Evolutionary conservation across 2,329 filamentous ascomycete genomes (phyloP).

Genomic region (Hawksworthiomyces lignivorus): DNA sequence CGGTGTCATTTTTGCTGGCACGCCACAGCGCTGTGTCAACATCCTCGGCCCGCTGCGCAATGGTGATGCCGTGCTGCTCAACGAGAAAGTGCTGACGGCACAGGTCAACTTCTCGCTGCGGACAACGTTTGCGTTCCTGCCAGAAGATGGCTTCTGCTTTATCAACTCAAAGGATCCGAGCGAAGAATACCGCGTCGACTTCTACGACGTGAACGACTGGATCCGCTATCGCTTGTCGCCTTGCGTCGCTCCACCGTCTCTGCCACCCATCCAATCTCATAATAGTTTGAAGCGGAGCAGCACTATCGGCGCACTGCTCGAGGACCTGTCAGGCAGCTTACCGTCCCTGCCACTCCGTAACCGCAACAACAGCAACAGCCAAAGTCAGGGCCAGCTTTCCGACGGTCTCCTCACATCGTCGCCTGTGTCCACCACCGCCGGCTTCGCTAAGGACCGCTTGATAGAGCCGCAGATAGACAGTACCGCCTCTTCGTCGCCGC

Average conservation of each 20-base stretch:
- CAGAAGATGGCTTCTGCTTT: conserved; percentile 82
- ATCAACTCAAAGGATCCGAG: conserved; percentile 67
- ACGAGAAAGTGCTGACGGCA: conserved; percentile 81
- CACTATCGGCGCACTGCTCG: conserved; percentile 38
- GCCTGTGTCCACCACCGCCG: background rate
- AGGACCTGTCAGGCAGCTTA: conserved; percentile 32
- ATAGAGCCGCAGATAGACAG: conserved; percentile 13
- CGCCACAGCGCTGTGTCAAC: conserved; percentile 80
- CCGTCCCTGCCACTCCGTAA: conserved; percentile 29
- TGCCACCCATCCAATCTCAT: conserved; percentile 44
- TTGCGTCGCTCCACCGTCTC: conserved; percentile 56
- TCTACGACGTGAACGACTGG: conserved; percentile 76
- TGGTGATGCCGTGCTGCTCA: conserved; percentile 85
- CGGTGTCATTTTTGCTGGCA: conserved; percentile 78
- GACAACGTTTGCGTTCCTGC: conserved; percentile 77
- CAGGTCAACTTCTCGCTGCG: conserved; percentile 90
- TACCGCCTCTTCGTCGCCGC: too few species aligned
- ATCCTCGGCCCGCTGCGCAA: conserved; percentile 84
- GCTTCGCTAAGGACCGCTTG: conserved; percentile 9
- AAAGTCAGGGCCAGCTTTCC: conserved; percentile 9
- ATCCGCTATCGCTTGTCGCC: conserved; percentile 70
- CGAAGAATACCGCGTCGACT: conserved; percentile 74
- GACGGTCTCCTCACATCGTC: background rate
- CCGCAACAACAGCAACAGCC: conserved; percentile 23
- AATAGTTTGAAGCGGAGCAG: conserved; percentile 22